These are phyloP conservation scores for Phytophthora kernoviae DNA, from an alignment of 352 stramenopile genomes.

Conservation along the genomic window DNA sequence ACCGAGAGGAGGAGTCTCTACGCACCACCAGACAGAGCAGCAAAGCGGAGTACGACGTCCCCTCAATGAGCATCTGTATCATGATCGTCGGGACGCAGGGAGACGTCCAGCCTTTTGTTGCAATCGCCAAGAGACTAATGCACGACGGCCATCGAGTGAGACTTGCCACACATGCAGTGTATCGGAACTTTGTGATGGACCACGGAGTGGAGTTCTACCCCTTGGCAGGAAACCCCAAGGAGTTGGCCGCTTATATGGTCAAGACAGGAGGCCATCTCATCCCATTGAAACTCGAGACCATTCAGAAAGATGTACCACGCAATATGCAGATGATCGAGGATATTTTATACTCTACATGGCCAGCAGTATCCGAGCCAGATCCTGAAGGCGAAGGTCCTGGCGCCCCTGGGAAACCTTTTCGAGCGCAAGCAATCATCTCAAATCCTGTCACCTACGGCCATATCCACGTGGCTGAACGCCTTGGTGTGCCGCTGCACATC, in stretches of 20 bases:
- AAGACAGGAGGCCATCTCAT: constrained; percentile 84
- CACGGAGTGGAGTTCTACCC: constrained; percentile 84
- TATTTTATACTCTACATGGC: constrained; percentile 90
- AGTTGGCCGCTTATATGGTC: constrained; percentile 92
- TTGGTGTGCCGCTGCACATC: constrained; percentile 93
- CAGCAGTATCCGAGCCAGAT: constrained; percentile 77
- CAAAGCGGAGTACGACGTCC: constrained; percentile 26
- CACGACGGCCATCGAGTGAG: constrained; percentile 90
- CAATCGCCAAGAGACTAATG: constrained; percentile 85
- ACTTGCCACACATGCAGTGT: constrained; percentile 89
- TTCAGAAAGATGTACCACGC: constrained; percentile 70
- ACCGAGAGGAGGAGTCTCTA: constrained; percentile 23
- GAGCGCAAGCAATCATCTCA: constrained; percentile 93
- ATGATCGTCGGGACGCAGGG: constrained; percentile 91
- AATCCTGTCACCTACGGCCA: constrained; percentile 94
- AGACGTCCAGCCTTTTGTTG: constrained; percentile 88
- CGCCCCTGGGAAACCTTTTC: constrained; percentile 63
- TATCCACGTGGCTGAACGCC: constrained; percentile 92
- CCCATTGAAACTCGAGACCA: constrained; percentile 62
- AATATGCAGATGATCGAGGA: constrained; percentile 92
- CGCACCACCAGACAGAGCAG: constrained; percentile 22
- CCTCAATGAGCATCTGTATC: constrained; percentile 81
- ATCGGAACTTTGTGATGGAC: constrained; percentile 83
- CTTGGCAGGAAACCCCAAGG: constrained; percentile 73
- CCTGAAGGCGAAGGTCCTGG: constrained; percentile 66